These are phyloP conservation scores for Cladorrhinum sp. DNA, from an alignment of 2,329 filamentous ascomycete genomes.

Conservation along the genomic window DNA sequence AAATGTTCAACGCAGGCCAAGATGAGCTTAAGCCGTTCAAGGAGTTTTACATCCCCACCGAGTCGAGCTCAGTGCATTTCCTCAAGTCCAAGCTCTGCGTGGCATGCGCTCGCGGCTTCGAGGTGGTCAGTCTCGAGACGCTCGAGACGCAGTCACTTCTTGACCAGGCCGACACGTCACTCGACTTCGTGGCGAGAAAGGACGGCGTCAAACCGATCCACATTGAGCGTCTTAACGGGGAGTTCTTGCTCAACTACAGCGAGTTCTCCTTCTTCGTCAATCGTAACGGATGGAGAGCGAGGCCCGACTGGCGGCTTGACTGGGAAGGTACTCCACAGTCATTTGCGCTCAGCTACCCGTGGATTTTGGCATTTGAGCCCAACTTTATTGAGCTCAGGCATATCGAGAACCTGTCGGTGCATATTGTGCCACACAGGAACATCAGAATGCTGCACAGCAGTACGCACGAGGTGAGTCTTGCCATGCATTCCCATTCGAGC, in stretches of 20 bases:
- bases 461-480: constrained; percentile 77
- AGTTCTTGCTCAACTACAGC: constrained; percentile 96
- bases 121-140: constrained; percentile 93
- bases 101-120: constrained; percentile 90
- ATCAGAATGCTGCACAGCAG: constrained; percentile 97
- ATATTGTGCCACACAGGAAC: constrained; percentile 94
- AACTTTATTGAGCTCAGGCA: constrained; percentile 97
- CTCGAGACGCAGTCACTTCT: constrained; percentile 97
- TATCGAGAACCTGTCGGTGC: constrained; percentile 90
- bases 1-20: constrained; percentile 90
- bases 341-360: constrained; percentile 93
- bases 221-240: constrained; percentile 93
- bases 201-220: constrained; percentile 94
- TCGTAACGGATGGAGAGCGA: constrained; percentile 92
- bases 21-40: constrained; percentile 96
- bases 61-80: constrained; percentile 98
- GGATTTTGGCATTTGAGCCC: constrained; percentile 94
- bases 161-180: constrained; percentile 94
- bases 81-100: constrained; percentile 95
- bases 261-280: constrained; percentile 99
- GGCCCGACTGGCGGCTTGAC: constrained; percentile 94
- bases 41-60: constrained; percentile 97
- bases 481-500: background rate
- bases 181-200: constrained; percentile 93
- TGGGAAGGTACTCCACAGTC: constrained; percentile 93